These are phyloP conservation scores for Trapa bicornis DNA, from an alignment of 345 rosid genomes.

Conservation along the genomic window DNA sequence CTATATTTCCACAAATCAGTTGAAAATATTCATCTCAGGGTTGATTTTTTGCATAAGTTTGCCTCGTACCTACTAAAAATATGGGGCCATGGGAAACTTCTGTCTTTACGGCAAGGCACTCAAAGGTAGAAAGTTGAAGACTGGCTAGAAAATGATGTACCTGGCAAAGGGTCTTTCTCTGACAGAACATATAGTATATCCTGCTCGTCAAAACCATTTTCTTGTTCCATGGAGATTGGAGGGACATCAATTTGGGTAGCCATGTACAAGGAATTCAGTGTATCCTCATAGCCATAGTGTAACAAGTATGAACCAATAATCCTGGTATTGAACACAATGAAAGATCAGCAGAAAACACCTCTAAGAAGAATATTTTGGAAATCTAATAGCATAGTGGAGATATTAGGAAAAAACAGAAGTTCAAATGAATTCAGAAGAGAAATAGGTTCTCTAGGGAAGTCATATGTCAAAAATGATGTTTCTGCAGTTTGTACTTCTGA, in stretches of 20 bases:
- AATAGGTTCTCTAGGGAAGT: neutral
- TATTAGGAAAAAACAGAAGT: neutral
- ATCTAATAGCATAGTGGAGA: neutral
- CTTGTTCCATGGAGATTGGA: constrained; percentile 48
- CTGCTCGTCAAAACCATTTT: constrained; percentile 51
- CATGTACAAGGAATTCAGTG: constrained; percentile 76
- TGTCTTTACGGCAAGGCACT: neutral
- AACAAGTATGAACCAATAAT: constrained; percentile 78
- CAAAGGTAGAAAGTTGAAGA: neutral
- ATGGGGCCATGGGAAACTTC: neutral
- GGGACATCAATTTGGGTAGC: constrained; percentile 63
- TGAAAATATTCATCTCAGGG: neutral
- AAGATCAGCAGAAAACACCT: neutral
- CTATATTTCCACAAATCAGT: neutral
- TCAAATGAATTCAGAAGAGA: neutral
- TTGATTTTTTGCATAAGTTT: neutral
- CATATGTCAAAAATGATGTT: neutral
- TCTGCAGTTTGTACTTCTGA: neutral
- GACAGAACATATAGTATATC: constrained; percentile 56
- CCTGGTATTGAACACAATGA: constrained; percentile 28
- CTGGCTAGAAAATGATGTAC: constrained; percentile 17
- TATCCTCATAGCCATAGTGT: constrained; percentile 91
- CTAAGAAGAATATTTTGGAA: neutral
- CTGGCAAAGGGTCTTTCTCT: constrained; percentile 70
- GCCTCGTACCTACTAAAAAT: neutral